Base-by-base conservation (phyloP, 306 rosid genomes). In the Ormosia semicastrata region DNA sequence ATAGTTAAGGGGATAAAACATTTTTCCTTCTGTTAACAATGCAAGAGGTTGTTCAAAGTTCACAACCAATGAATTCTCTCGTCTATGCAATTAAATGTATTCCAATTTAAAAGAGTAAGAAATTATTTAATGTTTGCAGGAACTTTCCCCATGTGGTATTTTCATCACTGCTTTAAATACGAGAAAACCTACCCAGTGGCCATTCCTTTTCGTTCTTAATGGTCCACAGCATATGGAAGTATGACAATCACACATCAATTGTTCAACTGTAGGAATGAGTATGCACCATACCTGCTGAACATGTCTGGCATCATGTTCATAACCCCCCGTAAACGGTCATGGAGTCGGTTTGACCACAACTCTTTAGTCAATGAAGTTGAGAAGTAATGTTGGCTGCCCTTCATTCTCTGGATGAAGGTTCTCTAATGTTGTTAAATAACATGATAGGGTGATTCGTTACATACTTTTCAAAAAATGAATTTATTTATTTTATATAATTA, bases 41-140 rank as follows among this genome's bases (percentile, higher is more conserved):
- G 52, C 75, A 13, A 39, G 6, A 36, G 54, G 34, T 79, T 79
- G 81, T 41, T 53, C 72, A 52, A 59, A 39, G 52, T 82, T 66
- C 52, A 75, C 41, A 50, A 39, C 56, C 73, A 69, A 53, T 29
- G 66, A 66, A 29, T 32, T 54, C 65, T 68, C 69, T 34, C 33
- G 56, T 63, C 36, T 30, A 1, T 57, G n/a, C 9, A 80, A 80
- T 84, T 83, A 64, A 80, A 82, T 67, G 86, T 72, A 34, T 53
- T 58, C 37, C 18, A 0, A 14, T 37, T 5, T 8, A 60, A 70
- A 49, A 8, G 73, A 3, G 11, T 5, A 30, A 30, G 47, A 54
- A 29, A 34, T 4, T 39, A 53, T 71, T 68, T 40, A 63, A 83
- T 62, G 68, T 71, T 60, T 10, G 15, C 39, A 52, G 58, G 17